Evolutionary conservation across 2,329 filamentous ascomycete genomes (phyloP), one percentile per base, ranked within the genome.

Genomic region (Fusarium veterinarium): DNA sequence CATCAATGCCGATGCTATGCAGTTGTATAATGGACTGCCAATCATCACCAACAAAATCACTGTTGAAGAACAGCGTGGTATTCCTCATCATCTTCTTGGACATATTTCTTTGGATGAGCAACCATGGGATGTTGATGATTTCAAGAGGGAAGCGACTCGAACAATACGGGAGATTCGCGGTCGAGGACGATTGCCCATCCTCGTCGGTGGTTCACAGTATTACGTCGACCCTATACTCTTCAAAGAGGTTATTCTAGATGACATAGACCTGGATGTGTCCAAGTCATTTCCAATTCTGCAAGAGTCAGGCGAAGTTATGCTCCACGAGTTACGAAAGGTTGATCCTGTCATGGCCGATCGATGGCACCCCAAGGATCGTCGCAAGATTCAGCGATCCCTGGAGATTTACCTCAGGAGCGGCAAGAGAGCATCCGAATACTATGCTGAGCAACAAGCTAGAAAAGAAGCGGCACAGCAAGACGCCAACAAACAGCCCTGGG

Each of bases 1-100:
- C 58, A 95, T 99, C 83, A 99, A 99, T 80, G 94, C 94, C 51
- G 96, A 99, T 86, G 96, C 96, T 42, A 97, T 99, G 95, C 96
- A 99, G 81, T 91, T 99, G 83, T 99, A 99, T 81, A 88, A 89
- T 59, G 96, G 96, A 6, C 85, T 99, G 46, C 95, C 96, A 9
- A 92, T 98, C 72, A 95, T 98, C 75, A 99, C 96, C 31, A 99
- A 99, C 81, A 97, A 98, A 80, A 93, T 98, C 65, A 90, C 93
- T 0, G 58, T 79, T 2, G 87, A 90, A 25, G 95, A 98, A 80
- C 91, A 91, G 77, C 89, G 92, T 68, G 93, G 92, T 14, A 86
- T 99, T 16, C 92, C 93, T 8, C 96, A 99, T 79, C 95, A 99
- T 81, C 85, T 99, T 7, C 88, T 99, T 30, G 94, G 93, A 57